Conservation (phyloP, 331 rosid genomes). For the Telfairia occidentalis region DNA sequence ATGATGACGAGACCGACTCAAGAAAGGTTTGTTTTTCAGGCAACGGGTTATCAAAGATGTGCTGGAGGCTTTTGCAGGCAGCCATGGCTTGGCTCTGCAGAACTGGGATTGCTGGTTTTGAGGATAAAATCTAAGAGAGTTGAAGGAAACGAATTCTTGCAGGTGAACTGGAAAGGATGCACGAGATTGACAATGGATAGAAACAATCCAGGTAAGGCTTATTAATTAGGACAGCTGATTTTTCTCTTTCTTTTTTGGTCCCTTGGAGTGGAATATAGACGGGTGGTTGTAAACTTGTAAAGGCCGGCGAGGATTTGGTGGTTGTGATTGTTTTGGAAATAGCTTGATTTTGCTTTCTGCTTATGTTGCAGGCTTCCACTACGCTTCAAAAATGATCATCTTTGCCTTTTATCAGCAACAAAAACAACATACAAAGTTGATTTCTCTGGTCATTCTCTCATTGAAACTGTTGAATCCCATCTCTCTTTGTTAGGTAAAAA, state of each 20-base stretch:
- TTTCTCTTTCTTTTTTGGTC: background rate
- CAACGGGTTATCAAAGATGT: slow-evolving; percentile 54
- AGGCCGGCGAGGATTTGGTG: background rate
- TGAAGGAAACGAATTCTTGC: slow-evolving; percentile 8
- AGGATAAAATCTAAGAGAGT: background rate
- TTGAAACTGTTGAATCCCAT: background rate
- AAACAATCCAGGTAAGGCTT: slow-evolving; percentile 27
- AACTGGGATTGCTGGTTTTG: background rate
- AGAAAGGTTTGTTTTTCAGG: slow-evolving; percentile 50
- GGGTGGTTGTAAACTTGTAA: slow-evolving; percentile 8
- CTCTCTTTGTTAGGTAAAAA: background rate
- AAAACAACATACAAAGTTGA: background rate
- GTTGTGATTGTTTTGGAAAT: background rate
- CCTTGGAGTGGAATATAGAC: slow-evolving; percentile 8
- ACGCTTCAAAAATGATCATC: background rate
- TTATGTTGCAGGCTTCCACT: background rate
- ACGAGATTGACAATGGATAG: slow-evolving; percentile 15
- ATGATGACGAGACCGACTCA: slow-evolving; percentile 49
- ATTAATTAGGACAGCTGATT: slow-evolving; percentile 20
- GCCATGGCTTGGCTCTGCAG: slow-evolving; percentile 37
- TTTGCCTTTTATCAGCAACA: background rate
- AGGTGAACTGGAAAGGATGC: slow-evolving; percentile 13
- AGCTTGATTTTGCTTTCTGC: background rate
- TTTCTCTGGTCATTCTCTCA: background rate
- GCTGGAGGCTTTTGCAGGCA: slow-evolving; percentile 55